Evolutionary conservation across 2,329 filamentous ascomycete species (phyloP).

Genomic region (Talaromyces verruculosus): DNA sequence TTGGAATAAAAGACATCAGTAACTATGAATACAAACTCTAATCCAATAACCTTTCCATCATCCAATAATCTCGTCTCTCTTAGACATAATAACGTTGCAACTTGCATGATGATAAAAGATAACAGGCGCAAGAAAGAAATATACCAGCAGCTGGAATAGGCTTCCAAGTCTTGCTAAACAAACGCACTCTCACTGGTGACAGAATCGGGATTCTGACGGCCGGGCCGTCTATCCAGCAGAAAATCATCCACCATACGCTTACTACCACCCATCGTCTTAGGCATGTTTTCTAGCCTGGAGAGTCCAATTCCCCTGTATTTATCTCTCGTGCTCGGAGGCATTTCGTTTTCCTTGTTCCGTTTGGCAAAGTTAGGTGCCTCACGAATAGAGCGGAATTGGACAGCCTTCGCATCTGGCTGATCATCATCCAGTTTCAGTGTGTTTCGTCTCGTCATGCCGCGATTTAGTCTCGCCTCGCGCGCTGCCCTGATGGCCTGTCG

Average conservation of each 20-base stretch:
- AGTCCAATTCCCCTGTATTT: constrained; percentile 22
- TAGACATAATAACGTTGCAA: not conserved
- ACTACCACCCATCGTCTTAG: constrained; percentile 35
- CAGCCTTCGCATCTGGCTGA: constrained; percentile 26
- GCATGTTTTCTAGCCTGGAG: constrained; percentile 27
- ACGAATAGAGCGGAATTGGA: constrained; percentile 33
- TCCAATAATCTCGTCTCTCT: not conserved
- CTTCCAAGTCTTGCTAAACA: constrained; percentile 24
- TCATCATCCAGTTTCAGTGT: constrained; percentile 27
- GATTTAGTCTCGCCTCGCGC: constrained; percentile 26
- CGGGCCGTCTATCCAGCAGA: constrained; percentile 36
- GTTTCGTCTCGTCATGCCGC: constrained; percentile 18
- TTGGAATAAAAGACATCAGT: not conserved
- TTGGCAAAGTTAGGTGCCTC: constrained; percentile 25
- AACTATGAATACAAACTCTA: constrained; percentile 4
- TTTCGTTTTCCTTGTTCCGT: constrained; percentile 35
- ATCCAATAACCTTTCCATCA: not conserved
- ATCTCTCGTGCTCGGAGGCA: constrained; percentile 20
- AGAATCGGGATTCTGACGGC: constrained; percentile 22
- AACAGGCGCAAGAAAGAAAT: not conserved
- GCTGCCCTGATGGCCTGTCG: constrained; percentile 24
- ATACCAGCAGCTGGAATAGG: not conserved
- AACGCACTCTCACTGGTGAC: constrained; percentile 29
- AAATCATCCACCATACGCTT: constrained; percentile 43
- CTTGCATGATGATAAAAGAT: not conserved